Evolutionary conservation across 805 yeast species (phyloP).

Genomic region (Maudiozyma serrabonitensis): DNA sequence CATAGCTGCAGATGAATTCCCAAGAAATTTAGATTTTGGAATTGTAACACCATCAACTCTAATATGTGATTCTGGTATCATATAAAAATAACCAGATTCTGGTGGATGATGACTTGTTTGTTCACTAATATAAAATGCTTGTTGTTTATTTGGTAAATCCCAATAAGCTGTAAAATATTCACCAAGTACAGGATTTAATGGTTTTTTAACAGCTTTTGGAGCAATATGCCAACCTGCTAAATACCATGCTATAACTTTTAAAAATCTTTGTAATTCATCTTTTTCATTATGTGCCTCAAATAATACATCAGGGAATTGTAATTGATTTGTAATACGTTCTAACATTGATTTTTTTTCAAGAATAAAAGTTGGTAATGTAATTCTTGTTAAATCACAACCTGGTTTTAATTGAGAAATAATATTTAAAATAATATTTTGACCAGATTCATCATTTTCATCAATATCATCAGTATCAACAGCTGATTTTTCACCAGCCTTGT

Average conservation of each 20-base stretch:
- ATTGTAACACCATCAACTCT: slow-evolving; percentile 82
- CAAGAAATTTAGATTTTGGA: slow-evolving; percentile 82
- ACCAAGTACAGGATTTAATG: slow-evolving; percentile 89
- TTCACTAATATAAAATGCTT: slow-evolving; percentile 81
- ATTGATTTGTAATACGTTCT: slow-evolving; percentile 85
- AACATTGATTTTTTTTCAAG: slow-evolving; percentile 92
- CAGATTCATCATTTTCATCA: slow-evolving; percentile 87
- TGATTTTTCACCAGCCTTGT: slow-evolving; percentile 2
- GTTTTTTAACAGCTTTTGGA: slow-evolving; percentile 96
- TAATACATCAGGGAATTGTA: slow-evolving; percentile 69
- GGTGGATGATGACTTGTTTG: slow-evolving; percentile 99
- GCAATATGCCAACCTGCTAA: slow-evolving; percentile 96
- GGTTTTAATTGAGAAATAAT: slow-evolving; percentile 88
- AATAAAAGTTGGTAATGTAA: slow-evolving; percentile 91
- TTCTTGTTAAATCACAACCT: slow-evolving; percentile 81
- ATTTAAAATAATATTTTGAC: slow-evolving; percentile 76
- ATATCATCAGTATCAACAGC: slow-evolving; percentile 50
- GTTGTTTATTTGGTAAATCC: slow-evolving; percentile 66
- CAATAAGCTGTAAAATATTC: slow-evolving; percentile 87
- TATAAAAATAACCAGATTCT: slow-evolving; percentile 83
- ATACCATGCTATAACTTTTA: slow-evolving; percentile 77
- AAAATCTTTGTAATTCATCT: slow-evolving; percentile 60
- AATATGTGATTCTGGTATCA: slow-evolving; percentile 70
- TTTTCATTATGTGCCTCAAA: slow-evolving; percentile 52
- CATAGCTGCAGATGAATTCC: slow-evolving; percentile 93